Percentiles rank a stretch among this genome's conserved stretches.
phyloP scores from a whole-genome alignment of 108 stramenopile species.

The Schizochytrium sp. region DNA sequence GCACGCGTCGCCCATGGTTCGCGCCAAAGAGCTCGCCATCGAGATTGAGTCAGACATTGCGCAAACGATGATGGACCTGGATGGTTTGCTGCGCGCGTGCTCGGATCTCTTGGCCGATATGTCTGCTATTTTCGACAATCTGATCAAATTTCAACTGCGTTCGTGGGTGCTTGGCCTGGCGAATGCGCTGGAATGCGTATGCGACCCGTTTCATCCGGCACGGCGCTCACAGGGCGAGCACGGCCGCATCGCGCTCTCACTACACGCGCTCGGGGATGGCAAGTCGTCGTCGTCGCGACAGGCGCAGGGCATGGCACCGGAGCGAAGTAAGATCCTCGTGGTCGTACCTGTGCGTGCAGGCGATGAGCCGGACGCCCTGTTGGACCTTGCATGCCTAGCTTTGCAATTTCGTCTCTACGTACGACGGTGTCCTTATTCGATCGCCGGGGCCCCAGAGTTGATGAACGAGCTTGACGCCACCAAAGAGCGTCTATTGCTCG shows the following conservation, averaged over 20 bases:
- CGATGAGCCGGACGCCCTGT: neutral
- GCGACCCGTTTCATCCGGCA: neutral
- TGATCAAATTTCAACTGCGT: neutral
- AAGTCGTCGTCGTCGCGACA: neutral
- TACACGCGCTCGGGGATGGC: neutral
- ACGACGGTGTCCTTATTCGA: neutral
- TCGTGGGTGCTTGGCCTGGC: constrained; percentile 9
- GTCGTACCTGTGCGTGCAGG: neutral
- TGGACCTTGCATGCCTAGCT: neutral
- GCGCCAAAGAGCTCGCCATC: neutral
- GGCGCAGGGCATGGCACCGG: neutral
- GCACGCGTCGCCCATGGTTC: neutral
- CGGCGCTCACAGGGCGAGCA: neutral
- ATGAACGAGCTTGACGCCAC: constrained; percentile 5
- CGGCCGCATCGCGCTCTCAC: neutral
- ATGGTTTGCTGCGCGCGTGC: neutral
- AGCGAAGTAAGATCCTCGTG: neutral
- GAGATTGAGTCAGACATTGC: neutral
- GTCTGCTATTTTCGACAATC: neutral
- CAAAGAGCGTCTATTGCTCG: neutral
- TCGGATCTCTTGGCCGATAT: neutral
- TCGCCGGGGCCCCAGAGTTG: neutral
- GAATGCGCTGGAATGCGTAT: neutral
- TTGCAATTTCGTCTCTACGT: neutral
- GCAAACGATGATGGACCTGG: neutral